Evolutionary conservation across 225 moss, liverwort and hornwort genomes (phyloP), one percentile per base, ranked within the genome.

Genomic region (Asterella californica): DNA sequence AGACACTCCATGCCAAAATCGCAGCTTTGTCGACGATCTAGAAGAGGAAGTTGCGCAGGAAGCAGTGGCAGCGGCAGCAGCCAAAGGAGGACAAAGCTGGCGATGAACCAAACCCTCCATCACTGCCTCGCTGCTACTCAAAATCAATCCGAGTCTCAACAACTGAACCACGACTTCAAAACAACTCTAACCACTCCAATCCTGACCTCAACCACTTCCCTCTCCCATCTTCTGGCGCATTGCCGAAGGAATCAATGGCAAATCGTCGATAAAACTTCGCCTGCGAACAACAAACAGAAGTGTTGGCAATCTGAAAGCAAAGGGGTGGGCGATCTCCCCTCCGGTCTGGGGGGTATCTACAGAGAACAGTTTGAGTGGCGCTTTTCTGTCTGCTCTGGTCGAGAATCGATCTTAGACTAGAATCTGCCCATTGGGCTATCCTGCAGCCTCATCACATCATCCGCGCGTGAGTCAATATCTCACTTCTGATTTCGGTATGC

Each of bases 81-180:
- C 33, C 25, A 42, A 42, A n/a, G 60, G 76, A 76, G 62, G 57
- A 76, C 76, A 59, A 22, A 59, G 76, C 76, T 57, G 76, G 76
- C 59, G 36, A 7, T 59, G 36, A 10, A 45, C 76, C 57, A 76
- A 62, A 62, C 37, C 76, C 62, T 76, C 76, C 76, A 76, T 76
- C 55, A 8, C 27, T 38, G 38, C 76, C 60, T 27, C 25, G 72
- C 67, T 36, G 11, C 53, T 22, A 25, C 38, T 42, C 2, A 22
- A 68, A 37, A 1, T 68, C 36, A 10, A 68, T 29, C 34, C 8
- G 0, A 5, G 18, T 19, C 17, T 6, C 34, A 34, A 34, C 27
- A 15, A 21, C 68, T 9, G 22, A 25, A 42, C 30, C 37, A 1
- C 24, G 11, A 12, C 19, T 37, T 22, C 15, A 36, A 5, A 45